Base-by-base conservation (phyloP, 2,329 filamentous ascomycete species). In the Aureobasidium sp. region DNA sequence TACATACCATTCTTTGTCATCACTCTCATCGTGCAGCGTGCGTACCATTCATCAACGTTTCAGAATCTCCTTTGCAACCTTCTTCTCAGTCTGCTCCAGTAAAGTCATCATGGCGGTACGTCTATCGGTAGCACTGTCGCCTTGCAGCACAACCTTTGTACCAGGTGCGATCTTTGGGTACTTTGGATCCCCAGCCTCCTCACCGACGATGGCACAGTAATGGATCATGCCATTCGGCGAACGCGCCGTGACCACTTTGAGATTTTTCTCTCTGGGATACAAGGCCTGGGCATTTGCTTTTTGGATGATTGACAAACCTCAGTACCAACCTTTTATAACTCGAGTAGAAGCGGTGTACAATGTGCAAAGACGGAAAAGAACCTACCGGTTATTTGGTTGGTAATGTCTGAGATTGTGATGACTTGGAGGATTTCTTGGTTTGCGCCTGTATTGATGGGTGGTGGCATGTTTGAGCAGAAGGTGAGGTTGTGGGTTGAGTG, bases 211-310 rank as follows among this genome's bases (percentile, higher is more conserved):
- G 34, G 64, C 61, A 27, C 64, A 64, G 42, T 66, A 65, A 39
- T 65, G 62, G 8, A 61, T 63, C 42, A 67, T 52, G 22, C 61
- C 65, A 29, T 62, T 63, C 0, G 58, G 61, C 15, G 60, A 47
- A 49, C 66, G 64, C 7, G 63, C 65, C 1, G 66, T 66, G 20
- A 69, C 63, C 8, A 67, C 66, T 55, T 66, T 65, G 36, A 67
- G 62, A 56, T 65, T 63, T 3, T 59, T 62, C 12, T 68, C 66
- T 56, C 51, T 61, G 1, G 63, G 63, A 41, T 66, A 68, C 36
- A 69, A 63, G 25, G 67, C 64, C 61, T 65, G 62, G 11, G 67
- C 67, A 39, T 69, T 68, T 41, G 67, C 66, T 68, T 51, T 39
- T 22, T 25, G 3, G 25, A 29, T 17, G 34, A n/a, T 6, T 27